These are phyloP conservation scores for Ophiocordyceps camponoti-saundersi DNA, from an alignment of 2,329 filamentous ascomycete genomes.

Conservation along the genomic window DNA sequence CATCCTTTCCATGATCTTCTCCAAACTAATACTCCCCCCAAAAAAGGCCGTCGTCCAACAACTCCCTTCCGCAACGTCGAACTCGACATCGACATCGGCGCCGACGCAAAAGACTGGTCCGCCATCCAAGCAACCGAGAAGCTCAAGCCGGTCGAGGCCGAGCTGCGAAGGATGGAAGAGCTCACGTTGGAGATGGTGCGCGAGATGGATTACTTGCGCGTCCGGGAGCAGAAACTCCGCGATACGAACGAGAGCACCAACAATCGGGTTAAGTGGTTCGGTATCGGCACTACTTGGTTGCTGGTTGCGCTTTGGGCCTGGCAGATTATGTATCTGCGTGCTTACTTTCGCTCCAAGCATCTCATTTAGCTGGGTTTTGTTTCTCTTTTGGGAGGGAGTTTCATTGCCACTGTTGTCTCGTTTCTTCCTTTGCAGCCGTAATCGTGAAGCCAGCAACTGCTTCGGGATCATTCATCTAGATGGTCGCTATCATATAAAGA, in stretches of 20 bases:
- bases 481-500: no score
- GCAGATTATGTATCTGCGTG: slow-evolving; percentile 95
- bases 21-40: not conserved
- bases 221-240: slow-evolving; percentile 81
- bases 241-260: slow-evolving; percentile 99
- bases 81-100: slow-evolving; percentile 90
- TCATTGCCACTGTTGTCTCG: no score
- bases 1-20: not conserved
- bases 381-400: no score
- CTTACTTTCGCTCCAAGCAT: slow-evolving; percentile 65
- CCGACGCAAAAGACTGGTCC: slow-evolving; percentile 95
- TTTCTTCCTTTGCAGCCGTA: no score
- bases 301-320: slow-evolving; percentile 77
- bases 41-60: slow-evolving; percentile 17
- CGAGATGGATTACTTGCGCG: slow-evolving; percentile 92
- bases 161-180: slow-evolving; percentile 85
- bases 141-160: slow-evolving; percentile 90
- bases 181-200: slow-evolving; percentile 71
- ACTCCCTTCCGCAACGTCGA: slow-evolving; percentile 56
- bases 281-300: slow-evolving; percentile 82
- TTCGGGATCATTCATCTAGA: no score
- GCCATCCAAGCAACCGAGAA: slow-evolving; percentile 94
- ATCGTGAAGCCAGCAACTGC: no score
- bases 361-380: slow-evolving; percentile 13
- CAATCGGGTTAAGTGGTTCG: slow-evolving; percentile 97